Evolutionary conservation across 1,139 yeast species (phyloP), one percentile per base, ranked within the genome.

Genomic region (Kazachstania sp.): DNA sequence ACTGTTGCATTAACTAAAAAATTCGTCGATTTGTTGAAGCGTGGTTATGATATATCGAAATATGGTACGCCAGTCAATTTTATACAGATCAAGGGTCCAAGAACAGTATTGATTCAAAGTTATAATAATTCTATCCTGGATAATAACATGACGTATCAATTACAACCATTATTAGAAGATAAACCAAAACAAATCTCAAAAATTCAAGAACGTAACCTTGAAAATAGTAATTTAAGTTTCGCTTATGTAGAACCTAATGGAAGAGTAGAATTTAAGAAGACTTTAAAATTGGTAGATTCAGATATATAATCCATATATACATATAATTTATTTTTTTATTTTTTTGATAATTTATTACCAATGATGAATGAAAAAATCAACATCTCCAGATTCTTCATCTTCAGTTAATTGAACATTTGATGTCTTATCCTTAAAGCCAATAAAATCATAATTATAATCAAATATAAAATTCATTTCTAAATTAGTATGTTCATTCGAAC

Each of bases 21-120:
- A 11, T 13, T 15, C 3, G 4, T 23, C 6, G 30, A 40, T 3
- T 38, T 51, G 37, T 15, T 42, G 46, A 15, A 35, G 52, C 43
- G 56, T 49, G 35, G 58, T 54, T 11, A 29, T 36, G 20, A 49
- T 39, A 16, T 39, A 18, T 39, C 47, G 31, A 48, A 45, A 41
- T 47, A 40, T 34, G 53, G 54, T 30, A 44, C 45, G n/a, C 54
- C 60, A 19, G 46, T 52, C 16, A 53, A 52, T 20, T 62, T 55
- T 36, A 44, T 61, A 16, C 56, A 54, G 41, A 55, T 64, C 2
- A 53, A 51, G 28, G 68, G 68, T 2, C 68, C 68, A 39, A 57
- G 68, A 52, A 54, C 59, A 9, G 37, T 64, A 2, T 46, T 64
- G 18, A 54, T 64, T 6, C 67, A 64, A 49, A 62, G 46, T 16